Evolutionary conservation across 805 yeast species (phyloP), one percentile per base, ranked within the genome.

Genomic region (Metschnikowia santaceciliae): DNA sequence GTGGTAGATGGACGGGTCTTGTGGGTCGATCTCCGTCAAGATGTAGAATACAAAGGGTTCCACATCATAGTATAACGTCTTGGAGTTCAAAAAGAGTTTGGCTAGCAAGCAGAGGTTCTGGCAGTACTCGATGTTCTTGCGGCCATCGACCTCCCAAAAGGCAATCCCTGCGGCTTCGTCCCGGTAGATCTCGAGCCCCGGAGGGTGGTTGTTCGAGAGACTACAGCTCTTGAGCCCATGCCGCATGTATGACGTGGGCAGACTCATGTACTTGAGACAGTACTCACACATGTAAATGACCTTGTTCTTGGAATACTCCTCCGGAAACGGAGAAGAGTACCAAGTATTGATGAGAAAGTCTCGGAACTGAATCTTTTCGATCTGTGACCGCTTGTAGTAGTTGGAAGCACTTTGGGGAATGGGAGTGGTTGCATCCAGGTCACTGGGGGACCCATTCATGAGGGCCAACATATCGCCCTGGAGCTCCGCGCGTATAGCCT

Each of bases 261-360:
- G 83, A 36, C 77, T 77, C 81, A 83, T 83, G 63, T 89, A 91
- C 68, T 86, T 84, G 51, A 92, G 68, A 64, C 98, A 94, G 60
- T 77, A 82, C 56, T 90, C 94, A 67, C 98, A 94, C 14, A 92
- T 78, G 61, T 83, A 84, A 42, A 94, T 70, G 2, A 83, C 77
- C 39, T 73, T 72, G 42, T 82, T 79, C 32, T 76, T 76, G 39
- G 88, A 80, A 61, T 83, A 88, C 61, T 88, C 94, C 53, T 87
- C 90, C 0, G 98, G 97, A 63, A 88, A 94, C 1, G 98, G 98
- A 0, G 97, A 84, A 3, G 88, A 81, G 67, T 88, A 91, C 96
- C 97, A 90, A 0, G 97, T 88, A 53, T 86, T 87, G 26, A 94
- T 88, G 63, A 86, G 90, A 65, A 70, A 80, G 41, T 78, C 78